Evolutionary conservation across 2,329 filamentous ascomycete species (phyloP).

Genomic region (Epicoccum sorghinum): DNA sequence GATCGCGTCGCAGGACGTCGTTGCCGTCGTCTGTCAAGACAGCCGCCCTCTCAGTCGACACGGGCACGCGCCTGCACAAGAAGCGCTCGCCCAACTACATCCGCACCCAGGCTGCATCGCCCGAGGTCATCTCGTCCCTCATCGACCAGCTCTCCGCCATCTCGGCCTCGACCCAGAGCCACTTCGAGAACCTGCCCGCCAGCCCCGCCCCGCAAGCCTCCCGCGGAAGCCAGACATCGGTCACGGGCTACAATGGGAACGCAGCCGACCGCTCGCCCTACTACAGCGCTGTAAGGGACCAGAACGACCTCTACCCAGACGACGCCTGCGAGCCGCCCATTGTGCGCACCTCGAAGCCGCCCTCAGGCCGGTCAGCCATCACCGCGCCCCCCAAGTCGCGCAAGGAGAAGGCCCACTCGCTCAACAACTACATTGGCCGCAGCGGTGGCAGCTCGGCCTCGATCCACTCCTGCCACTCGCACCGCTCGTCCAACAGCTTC

Average conservation of each 20-base stretch:
- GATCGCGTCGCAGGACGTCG: conserved; percentile 38
- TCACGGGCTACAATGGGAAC: conserved; percentile 52
- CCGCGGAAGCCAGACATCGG: conserved; percentile 7
- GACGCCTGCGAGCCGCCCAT: conserved; percentile 71
- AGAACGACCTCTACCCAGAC: conserved; percentile 57
- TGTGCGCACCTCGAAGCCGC: conserved; percentile 80
- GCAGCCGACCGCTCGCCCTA: conserved; percentile 77
- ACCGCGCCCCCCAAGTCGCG: conserved; percentile 61
- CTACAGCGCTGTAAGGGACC: conserved; percentile 58
- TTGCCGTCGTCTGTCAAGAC: conserved; percentile 29
- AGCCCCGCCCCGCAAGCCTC: conserved; percentile 24
- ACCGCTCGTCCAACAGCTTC: conserved; percentile 45
- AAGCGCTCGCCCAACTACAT: conserved; percentile 41
- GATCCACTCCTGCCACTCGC: conserved; percentile 44
- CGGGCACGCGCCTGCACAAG: not conserved
- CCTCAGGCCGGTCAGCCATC: conserved; percentile 74
- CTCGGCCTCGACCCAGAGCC: conserved; percentile 68
- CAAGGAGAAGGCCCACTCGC: conserved; percentile 50
- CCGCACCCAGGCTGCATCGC: conserved; percentile 56
- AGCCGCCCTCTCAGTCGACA: conserved; percentile 20
- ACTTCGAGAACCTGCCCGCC: conserved; percentile 65
- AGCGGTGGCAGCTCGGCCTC: conserved; percentile 43
- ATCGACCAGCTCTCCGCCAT: conserved; percentile 67
- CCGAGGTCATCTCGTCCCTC: conserved; percentile 71
- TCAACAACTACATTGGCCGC: conserved; percentile 65